Base-by-base conservation (phyloP, 2,329 filamentous ascomycete species). In the Lizonia empirigonia region DNA sequence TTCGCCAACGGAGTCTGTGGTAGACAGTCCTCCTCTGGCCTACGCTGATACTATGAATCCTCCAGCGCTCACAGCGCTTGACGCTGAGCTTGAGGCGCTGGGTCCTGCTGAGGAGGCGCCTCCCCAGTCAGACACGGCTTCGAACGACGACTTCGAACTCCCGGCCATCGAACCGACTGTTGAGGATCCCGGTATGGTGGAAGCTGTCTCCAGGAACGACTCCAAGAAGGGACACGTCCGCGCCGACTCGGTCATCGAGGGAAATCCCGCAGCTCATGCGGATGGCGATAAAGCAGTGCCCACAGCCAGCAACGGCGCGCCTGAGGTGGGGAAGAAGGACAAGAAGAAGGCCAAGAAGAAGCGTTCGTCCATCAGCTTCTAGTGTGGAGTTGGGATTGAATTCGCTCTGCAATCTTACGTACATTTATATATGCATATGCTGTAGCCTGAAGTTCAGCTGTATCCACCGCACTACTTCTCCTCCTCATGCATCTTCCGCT, bases 261-360 rank as follows among this genome's bases (percentile, higher is more conserved):
- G 24, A 23, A 42, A 22, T 5, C 18, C 18, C 7, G 12, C 5
- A 2, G n/a, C 29, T n/a, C 20, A 13, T 1, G 27, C 12, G 3
- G 10, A 3, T 19, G 5, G 8, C 9, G 15, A 20, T 18, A 34
- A 38, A 9, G 26, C 22, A 9, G 6, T 12, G 7, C n/a, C 30
- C 15, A 15, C 30, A 16, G 15, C 16, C 8, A 6, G 22, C 10
- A n/a, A n/a, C 12, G 9, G 10, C 2, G 19, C 33, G 4, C 27
- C 27, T 10, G 39, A 50, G 2, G 7, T 18, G 12, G 5, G 20
- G 6, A 50, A 44, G 34, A 58, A 55, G 24, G 32, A 15, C 6
- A 52, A 40, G 35, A 52, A 44, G 23, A 55, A 50, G 5, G 44
- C 33, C 5, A 41, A 30, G 26, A 58, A 55, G 34, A 53, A 44